A percentile compares a stretch with the other conserved stretches of the same genome.
Conservation (phyloP, 2,329 filamentous ascomycete species). For the Nigrospora sphaerica region DNA sequence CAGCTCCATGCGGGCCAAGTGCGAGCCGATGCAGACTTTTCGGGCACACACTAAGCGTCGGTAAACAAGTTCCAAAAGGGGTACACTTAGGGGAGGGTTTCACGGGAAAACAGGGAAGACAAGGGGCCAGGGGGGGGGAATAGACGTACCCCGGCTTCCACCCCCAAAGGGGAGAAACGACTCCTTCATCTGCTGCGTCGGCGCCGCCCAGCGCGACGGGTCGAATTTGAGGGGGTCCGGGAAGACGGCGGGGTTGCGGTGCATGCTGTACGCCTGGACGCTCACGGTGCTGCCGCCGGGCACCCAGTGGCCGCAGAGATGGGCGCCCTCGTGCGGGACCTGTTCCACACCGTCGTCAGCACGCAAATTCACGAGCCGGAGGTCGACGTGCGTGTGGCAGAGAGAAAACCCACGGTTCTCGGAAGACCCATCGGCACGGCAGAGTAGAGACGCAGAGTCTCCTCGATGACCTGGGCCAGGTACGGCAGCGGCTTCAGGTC, state of each 20-base stretch:
- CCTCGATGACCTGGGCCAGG: slow-evolving; percentile 34
- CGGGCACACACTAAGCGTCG: not conserved
- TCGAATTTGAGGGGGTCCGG: slow-evolving; percentile 24
- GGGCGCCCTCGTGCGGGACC: slow-evolving; percentile 27
- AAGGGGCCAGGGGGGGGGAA: not conserved
- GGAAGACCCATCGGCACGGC: slow-evolving; percentile 32
- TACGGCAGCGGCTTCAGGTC: slow-evolving; percentile 28
- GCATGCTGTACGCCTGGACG: slow-evolving; percentile 39
- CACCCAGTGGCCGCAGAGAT: slow-evolving; percentile 29
- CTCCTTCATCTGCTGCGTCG: not conserved
- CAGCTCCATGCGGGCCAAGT: slow-evolving; percentile 47
- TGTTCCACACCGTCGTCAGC: not conserved
- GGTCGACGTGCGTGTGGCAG: too few species aligned
- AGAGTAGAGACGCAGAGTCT: slow-evolving; percentile 35
- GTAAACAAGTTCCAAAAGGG: too few species aligned
- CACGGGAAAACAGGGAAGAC: not conserved
- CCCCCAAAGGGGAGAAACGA: not conserved
- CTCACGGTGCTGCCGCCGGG: slow-evolving; percentile 30
- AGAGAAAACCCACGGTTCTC: slow-evolving; percentile 18
- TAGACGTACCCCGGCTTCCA: not conserved
- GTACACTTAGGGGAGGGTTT: too few species aligned
- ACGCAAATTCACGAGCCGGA: not conserved
- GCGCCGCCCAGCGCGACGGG: not conserved
- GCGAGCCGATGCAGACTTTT: slow-evolving; percentile 28
- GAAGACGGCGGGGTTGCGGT: slow-evolving; percentile 33